Percentiles rank a stretch among this genome's conserved stretches.
Conservation (phyloP, 805 yeast genomes). For the Wickerhamiella qilinensis region DNA sequence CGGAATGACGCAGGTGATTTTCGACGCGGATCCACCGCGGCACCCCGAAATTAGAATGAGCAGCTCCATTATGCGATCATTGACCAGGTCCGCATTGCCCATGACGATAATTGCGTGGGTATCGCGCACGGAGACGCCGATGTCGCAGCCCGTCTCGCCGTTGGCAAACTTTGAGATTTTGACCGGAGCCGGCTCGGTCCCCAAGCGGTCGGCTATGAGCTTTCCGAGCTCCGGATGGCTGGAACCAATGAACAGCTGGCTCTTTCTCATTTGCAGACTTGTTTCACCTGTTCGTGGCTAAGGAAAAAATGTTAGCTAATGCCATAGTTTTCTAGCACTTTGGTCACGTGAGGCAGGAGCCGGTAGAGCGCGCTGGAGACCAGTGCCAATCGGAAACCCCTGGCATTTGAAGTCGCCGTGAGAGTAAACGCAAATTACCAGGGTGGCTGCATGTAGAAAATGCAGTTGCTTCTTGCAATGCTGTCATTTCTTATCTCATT, state of each 20-base stretch:
- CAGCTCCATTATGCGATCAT: constrained; percentile 93
- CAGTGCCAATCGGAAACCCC: too few relatives aligned
- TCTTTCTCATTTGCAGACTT: constrained; percentile 99
- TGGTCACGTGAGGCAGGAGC: too few relatives aligned
- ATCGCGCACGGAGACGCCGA: constrained; percentile 88
- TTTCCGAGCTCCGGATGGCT: constrained; percentile 92
- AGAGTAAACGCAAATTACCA: too few relatives aligned
- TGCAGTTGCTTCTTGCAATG: too few relatives aligned
- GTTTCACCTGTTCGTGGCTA: too few relatives aligned
- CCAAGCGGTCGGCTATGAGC: constrained; percentile 76
- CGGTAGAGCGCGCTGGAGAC: too few relatives aligned
- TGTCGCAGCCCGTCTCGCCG: constrained; percentile 94
- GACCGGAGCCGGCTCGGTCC: constrained; percentile 88
- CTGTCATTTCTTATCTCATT: too few relatives aligned
- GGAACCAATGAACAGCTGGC: constrained; percentile 90
- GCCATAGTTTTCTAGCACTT: too few relatives aligned
- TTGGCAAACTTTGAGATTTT: constrained; percentile 83
- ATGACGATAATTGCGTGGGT: constrained; percentile 93
- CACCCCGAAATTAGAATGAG: constrained; percentile 88
- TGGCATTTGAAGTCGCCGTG: too few relatives aligned
- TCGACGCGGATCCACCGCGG: constrained; percentile 95
- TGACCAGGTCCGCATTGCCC: constrained; percentile 70
- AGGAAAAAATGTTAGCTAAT: too few relatives aligned
- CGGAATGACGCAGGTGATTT: constrained; percentile 92
- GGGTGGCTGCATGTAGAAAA: too few relatives aligned